Conservation (phyloP, 495 filamentous ascomycete species). For the Aspergillus mulundensis region DNA sequence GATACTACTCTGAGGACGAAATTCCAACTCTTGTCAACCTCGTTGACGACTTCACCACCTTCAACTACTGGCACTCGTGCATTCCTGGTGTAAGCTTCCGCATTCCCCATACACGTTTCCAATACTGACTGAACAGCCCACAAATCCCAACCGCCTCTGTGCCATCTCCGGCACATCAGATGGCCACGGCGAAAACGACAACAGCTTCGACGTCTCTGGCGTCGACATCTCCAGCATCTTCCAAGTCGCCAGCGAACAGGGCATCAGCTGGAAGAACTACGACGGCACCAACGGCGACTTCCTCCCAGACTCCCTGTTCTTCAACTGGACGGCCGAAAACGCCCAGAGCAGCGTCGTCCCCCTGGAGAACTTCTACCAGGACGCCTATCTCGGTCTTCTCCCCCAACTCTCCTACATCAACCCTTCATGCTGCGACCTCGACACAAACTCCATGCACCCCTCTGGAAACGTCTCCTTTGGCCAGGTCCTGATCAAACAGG, state of each 20-base stretch:
- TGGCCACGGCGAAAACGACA: conserved; percentile 46
- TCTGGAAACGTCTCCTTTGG: conserved; percentile 41
- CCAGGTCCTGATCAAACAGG: conserved; percentile 44
- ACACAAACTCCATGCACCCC: conserved; percentile 48
- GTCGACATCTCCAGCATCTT: conserved; percentile 43
- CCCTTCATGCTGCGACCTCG: conserved; percentile 45
- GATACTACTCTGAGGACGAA: conserved; percentile 48
- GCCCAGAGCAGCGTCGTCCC: conserved; percentile 29
- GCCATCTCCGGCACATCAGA: conserved; percentile 42
- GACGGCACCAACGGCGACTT: conserved; percentile 38
- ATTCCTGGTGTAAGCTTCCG: conserved; percentile 39
- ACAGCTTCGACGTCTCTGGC: conserved; percentile 31
- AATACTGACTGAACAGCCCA: conserved; percentile 23
- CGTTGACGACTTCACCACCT: conserved; percentile 47
- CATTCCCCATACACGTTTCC: not conserved
- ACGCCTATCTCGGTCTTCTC: conserved; percentile 35
- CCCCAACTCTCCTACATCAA: conserved; percentile 49
- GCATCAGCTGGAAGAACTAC: conserved; percentile 50
- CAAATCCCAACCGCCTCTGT: conserved; percentile 46
- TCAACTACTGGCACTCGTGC: conserved; percentile 50
- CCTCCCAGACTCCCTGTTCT: conserved; percentile 31
- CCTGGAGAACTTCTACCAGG: conserved; percentile 33
- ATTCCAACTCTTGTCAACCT: conserved; percentile 42
- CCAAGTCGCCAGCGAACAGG: conserved; percentile 38
- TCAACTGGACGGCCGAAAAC: conserved; percentile 38